Conservation (phyloP, 2,329 filamentous ascomycete species). For the Hymenoscyphus salicellus region DNA sequence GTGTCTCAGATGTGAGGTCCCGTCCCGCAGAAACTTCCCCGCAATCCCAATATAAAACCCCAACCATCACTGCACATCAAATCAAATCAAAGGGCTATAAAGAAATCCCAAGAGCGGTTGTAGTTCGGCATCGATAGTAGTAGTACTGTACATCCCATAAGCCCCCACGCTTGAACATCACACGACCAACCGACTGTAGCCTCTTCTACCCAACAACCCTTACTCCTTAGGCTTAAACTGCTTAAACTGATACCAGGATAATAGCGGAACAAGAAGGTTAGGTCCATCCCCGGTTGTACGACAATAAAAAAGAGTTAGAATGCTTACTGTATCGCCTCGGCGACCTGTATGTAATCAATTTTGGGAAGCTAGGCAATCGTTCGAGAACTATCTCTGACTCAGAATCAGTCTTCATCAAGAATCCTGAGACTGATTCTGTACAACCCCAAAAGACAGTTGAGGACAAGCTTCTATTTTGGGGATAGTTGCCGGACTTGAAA, state of each 20-base stretch:
- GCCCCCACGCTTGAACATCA: background rate
- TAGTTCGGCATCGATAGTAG: background rate
- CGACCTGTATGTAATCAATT: background rate
- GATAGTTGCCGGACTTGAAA: background rate
- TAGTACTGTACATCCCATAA: background rate
- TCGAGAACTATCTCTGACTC: background rate
- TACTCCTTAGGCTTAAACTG: background rate
- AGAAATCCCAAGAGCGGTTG: background rate
- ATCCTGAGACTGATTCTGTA: background rate
- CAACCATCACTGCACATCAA: background rate
- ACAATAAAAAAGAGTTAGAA: background rate
- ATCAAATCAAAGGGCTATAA: background rate
- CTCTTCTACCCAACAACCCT: background rate
- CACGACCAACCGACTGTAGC: background rate
- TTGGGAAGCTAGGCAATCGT: background rate
- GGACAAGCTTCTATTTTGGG: background rate
- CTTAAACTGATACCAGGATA: background rate
- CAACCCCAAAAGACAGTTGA: background rate
- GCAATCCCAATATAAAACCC: background rate
- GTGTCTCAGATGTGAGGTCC: background rate
- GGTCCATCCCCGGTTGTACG: background rate
- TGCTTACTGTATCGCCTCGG: conserved; percentile 1
- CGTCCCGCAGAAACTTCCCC: background rate
- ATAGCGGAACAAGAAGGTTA: background rate
- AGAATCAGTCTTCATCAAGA: background rate